phyloP scores from a whole-genome alignment of 1,284 basidiomycete genomes.

The Trichosporon sp. region DNA sequence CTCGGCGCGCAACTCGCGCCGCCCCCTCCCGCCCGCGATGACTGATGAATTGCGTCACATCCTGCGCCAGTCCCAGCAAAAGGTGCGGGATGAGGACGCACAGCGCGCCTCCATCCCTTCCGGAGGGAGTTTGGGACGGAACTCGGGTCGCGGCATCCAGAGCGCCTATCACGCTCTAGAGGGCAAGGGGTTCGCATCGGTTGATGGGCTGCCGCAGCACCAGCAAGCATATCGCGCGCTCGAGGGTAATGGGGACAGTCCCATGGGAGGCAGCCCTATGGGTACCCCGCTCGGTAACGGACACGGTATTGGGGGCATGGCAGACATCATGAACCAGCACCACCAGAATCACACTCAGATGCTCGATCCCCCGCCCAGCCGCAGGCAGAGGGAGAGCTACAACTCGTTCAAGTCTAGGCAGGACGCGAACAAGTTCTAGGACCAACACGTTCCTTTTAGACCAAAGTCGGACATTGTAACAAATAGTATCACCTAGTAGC shows the following conservation, averaged over 20 bases:
- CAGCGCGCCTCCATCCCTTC: background rate
- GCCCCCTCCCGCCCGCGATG: slow-evolving; percentile 11
- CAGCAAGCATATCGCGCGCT: background rate
- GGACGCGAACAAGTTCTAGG: background rate
- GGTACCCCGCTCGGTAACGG: background rate
- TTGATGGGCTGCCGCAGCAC: background rate
- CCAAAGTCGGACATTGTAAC: background rate
- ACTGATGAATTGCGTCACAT: slow-evolving; percentile 15
- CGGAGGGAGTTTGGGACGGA: background rate
- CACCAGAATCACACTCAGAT: slow-evolving; percentile 3
- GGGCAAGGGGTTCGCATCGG: background rate
- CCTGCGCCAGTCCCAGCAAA: slow-evolving; percentile 15
- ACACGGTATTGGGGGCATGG: background rate
- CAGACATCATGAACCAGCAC: slow-evolving; percentile 8
- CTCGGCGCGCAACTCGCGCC: slow-evolving; percentile 13
- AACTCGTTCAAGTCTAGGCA: background rate
- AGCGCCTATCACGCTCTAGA: slow-evolving; percentile 5
- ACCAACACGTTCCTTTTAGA: background rate
- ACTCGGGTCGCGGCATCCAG: background rate
- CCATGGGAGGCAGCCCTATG: too few species aligned
- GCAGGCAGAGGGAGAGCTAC: slow-evolving; percentile 1
- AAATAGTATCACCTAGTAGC: background rate
- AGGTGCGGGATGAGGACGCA: background rate
- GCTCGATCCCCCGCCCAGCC: slow-evolving; percentile 5
- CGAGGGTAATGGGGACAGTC: background rate